Evolutionary conservation across 495 filamentous ascomycete genomes (phyloP).

Genomic region (Copromyces sp.): DNA sequence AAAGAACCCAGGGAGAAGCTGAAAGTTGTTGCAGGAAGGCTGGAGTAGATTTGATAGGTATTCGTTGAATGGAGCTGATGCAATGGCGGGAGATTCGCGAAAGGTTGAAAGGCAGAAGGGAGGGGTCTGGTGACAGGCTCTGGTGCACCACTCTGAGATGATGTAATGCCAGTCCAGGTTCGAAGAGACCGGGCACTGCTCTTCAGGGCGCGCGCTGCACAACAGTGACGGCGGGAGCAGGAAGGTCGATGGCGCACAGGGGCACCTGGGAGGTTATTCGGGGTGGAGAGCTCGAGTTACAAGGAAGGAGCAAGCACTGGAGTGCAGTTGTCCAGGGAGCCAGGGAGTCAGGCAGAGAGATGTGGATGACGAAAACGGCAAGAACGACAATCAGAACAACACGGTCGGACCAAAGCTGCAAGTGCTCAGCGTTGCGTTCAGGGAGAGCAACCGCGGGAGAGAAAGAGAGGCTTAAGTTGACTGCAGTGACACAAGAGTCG

Average conservation of each 20-base stretch:
- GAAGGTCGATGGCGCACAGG: background rate
- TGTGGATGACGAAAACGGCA: background rate
- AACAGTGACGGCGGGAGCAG: background rate
- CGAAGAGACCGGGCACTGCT: background rate
- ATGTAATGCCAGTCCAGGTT: conserved; percentile 15
- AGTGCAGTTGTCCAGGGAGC: background rate
- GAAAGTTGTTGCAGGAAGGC: background rate
- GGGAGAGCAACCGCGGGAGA: background rate
- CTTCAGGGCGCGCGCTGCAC: background rate
- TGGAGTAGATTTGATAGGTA: background rate
- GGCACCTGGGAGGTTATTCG: background rate
- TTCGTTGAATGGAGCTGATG: conserved; percentile 10
- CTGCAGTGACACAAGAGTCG: background rate
- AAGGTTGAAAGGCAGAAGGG: conserved; percentile 10
- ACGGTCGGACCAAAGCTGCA: background rate
- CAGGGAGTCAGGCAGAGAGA: background rate
- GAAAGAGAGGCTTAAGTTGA: background rate
- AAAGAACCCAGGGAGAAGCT: background rate
- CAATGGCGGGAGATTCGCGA: conserved; percentile 16
- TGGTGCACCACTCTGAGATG: conserved; percentile 4
- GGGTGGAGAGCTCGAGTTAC: background rate
- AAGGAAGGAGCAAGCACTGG: background rate
- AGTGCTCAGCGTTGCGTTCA: background rate
- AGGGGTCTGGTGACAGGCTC: conserved; percentile 9
- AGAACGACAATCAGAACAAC: background rate